Base-by-base conservation (phyloP, 345 rosid species). In the Physaria fendleri region DNA sequence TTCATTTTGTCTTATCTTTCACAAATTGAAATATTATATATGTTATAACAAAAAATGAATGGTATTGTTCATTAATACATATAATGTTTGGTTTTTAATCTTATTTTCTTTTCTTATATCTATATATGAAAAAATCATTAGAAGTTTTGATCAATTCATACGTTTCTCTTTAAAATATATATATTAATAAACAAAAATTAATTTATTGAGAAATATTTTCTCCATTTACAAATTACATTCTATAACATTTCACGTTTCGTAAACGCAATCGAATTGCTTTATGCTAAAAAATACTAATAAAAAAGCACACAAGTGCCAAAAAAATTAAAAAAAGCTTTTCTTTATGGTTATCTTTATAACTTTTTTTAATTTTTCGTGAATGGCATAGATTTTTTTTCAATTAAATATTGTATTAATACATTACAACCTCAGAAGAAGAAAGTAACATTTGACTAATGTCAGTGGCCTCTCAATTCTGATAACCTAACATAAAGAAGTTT, bases 381-480 rank as follows among this genome's bases (percentile, higher is more conserved):
- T 51, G 54, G 43, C 44, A 27, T 20, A 39, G 25, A 52, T 30
- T 41, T 40, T 37, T 62, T 16, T 23, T 42, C 35, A 8, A 12
- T 64, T 17, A 12, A 17, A 37, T 64, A 43, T 43, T 32, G 33
- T 45, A 35, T 35, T 7, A 30, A 30, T 39, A 32, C 35, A 11
- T 47, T 48, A 11, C 58, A 58, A 32, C 29, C 9, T 49, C 29
- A 41, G 38, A 23, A 23, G 29, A 42, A 51, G 61, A 68, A 68
- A 68, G 72, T 68, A 59, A 60, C 55, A 68, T 59, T 68, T 43
- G 61, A 68, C 72, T 53, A 51, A 68, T 28, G 41, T 51, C 20
- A 68, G 60, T 59, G 66, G 66, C 40, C 71, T 41, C 43, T 67
- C 71, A 49, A 40, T 58, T 67, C 53, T 32, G n/a, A 32, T 58